Base-by-base conservation (phyloP, 2,329 filamentous ascomycete species). In the Chlorencoelia australis region DNA sequence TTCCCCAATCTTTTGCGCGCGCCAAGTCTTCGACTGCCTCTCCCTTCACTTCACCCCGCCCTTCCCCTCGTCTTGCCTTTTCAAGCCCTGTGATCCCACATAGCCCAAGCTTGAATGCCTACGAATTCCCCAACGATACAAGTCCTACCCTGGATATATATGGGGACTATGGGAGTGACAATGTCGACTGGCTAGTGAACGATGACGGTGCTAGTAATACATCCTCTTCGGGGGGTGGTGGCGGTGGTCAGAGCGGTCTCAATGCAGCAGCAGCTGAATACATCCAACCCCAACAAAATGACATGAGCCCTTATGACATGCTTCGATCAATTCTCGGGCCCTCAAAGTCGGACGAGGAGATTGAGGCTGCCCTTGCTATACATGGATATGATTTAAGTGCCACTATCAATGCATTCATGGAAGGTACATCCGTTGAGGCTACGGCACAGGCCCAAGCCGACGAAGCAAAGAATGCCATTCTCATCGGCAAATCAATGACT, bases 261-360 rank as follows among this genome's bases (percentile, higher is more conserved):
- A 88, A 86, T 53, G 80, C 78, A 28, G 81, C 81, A 10, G 85
- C 85, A 4, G 82, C 88, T 16, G 87, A 95, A 58, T 95, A 75
- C 63, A 68, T 79, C 31, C 66, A 68, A 41, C 65, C 70, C 10
- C 71, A 74, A 33, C 74, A 80, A 82, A 53, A 75, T 39, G 88
- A 96, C 54, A 96, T 98, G 89, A 93, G 85, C 40, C 89, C 91
- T 1, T 94, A 95, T 61, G 91, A 98, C 57, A 96, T 98, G 75
- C 70, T 98, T 38, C 83, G 91, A 43, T 95, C 89, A 5, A 93
- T 98, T 26, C 69, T 98, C 17, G 86, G 89, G 31, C 86, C 91
- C 50, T 79, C 85, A 37, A 81, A 83, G 53, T 82, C 85, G 2
- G 89, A 96, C 52, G 88, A 96, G 34, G 91, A 98, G 59, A 89